Percentiles rank a stretch among this genome's conserved stretches.
Conservation (phyloP, 2,329 filamentous ascomycete species). For the Fusarium chaquense region DNA sequence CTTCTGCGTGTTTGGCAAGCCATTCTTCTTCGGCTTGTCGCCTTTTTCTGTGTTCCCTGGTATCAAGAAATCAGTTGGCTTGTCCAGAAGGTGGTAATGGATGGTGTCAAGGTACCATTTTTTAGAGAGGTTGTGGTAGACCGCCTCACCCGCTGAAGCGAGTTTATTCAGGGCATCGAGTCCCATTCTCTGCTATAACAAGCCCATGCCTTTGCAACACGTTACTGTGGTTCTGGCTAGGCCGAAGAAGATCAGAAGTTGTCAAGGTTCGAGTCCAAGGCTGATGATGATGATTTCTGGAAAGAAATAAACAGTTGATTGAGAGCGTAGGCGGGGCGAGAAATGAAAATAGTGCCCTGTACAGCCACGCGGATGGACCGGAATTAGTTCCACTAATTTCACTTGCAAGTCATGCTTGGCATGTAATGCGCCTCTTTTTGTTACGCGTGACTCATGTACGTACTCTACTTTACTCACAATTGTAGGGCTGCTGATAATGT, state of each 20-base stretch:
- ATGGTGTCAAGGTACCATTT: slow-evolving; percentile 24
- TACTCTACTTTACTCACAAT: background rate
- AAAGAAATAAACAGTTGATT: background rate
- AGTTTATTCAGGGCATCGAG: slow-evolving; percentile 36
- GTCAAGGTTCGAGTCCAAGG: background rate
- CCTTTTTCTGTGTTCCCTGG: slow-evolving; percentile 29
- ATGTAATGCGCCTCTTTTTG: slow-evolving; percentile 22
- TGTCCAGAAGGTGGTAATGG: background rate
- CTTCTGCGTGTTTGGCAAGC: slow-evolving; percentile 20
- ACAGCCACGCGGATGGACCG: slow-evolving; percentile 40
- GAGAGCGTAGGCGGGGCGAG: slow-evolving; percentile 11
- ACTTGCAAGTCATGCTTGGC: slow-evolving; percentile 31
- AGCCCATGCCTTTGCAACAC: slow-evolving; percentile 1
- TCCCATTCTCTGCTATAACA: slow-evolving; percentile 32
- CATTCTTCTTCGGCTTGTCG: slow-evolving; percentile 7
- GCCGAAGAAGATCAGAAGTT: background rate
- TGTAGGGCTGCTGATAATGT: background rate
- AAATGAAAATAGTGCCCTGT: background rate
- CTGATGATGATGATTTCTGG: slow-evolving; percentile 3
- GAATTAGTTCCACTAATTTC: slow-evolving; percentile 3
- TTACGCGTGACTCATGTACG: slow-evolving; percentile 1
- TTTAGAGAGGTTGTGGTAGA: slow-evolving; percentile 33
- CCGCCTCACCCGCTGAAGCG: slow-evolving; percentile 30
- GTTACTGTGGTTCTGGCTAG: background rate
- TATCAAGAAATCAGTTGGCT: background rate